Evolutionary conservation across 202 grass and related monocot genomes (phyloP), one percentile per base, ranked within the genome.

Genomic region (Musa balbisiana): DNA sequence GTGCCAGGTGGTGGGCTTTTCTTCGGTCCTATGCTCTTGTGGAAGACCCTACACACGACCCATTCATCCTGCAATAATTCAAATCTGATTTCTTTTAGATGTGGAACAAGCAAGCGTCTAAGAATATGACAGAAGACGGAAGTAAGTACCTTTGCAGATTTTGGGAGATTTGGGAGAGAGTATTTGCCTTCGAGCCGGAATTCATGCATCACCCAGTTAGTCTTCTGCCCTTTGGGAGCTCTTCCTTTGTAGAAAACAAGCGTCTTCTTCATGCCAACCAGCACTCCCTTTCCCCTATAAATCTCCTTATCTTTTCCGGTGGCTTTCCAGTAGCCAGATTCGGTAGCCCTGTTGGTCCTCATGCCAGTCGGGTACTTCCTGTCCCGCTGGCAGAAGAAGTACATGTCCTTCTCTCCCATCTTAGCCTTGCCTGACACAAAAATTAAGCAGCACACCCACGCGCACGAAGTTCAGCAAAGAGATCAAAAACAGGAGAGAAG

Each of bases 161-260:
- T 75, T 33, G 69, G 15, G 10, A 75, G 1, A 3, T 15, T 55
- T 15, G 72, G 71, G 67, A 49, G 49, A 15, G 62, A 43, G 58
- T 70, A 11, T 69, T n/a, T 69, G 13, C 79, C 85, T 12, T 92
- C 82, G 23, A 92, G 82, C 52, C 86, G 84, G 60, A 80, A 97
- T 73, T 97, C 93, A 2, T 97, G 93, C 90, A 97, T 97, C n/a
- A 97, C 82, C 93, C 93, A 97, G 4, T 92, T 89, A 25, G 85
- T 97, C 66, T 97, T 97, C 69, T 84, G 80, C 0, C 90, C 93
- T 25, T 58, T 79, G 1, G 90, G 90, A 23, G 88, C 93, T n/a
- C 87, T 82, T 0, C 86, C 90, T n/a, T 67, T 84, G 79, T 96
- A 92, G 87, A 96, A 96, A 11, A 92, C 92, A 3, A 96, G 87